Conservation (phyloP, 2,329 filamentous ascomycete genomes). For the Fusarium lateritium region DNA sequence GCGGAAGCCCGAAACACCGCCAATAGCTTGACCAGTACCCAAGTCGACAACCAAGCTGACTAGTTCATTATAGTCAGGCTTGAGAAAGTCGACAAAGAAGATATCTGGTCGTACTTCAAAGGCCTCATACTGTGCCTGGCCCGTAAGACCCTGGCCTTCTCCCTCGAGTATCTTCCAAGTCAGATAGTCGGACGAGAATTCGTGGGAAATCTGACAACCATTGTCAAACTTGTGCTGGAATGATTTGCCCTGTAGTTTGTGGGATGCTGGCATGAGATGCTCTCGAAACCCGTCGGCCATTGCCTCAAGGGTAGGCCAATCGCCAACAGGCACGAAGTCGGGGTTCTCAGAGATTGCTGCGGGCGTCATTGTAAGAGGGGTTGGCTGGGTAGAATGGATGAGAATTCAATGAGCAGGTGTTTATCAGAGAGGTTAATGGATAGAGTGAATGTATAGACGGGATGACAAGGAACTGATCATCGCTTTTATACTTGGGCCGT, state of each 20-base stretch:
- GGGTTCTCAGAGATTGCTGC: background rate
- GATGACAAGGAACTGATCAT: too few relatives aligned
- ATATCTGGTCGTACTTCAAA: constrained; percentile 28
- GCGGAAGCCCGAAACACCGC: constrained; percentile 23
- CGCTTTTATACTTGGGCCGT: too few relatives aligned
- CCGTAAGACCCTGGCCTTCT: constrained; percentile 3
- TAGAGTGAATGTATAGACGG: too few relatives aligned
- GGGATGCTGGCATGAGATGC: constrained; percentile 20
- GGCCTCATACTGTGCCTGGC: constrained; percentile 15
- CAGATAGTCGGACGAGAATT: background rate
- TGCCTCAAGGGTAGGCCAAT: constrained; percentile 30
- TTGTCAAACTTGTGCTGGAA: constrained; percentile 28
- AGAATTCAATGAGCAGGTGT: rapidly evolving
- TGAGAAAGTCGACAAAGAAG: constrained; percentile 37
- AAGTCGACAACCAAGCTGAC: constrained; percentile 22
- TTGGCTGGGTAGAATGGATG: background rate
- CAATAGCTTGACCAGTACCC: constrained; percentile 1
- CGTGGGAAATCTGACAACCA: constrained; percentile 19
- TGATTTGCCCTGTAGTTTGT: constrained; percentile 4
- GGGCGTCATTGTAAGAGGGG: background rate
- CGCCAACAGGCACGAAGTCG: constrained; percentile 6
- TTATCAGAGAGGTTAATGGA: too few relatives aligned
- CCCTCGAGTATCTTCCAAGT: constrained; percentile 25
- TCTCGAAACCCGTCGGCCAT: constrained; percentile 28
- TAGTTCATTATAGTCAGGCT: constrained; percentile 24